Evolutionary conservation across 2,329 filamentous ascomycete species (phyloP).

Genomic region (Stemphylium beticola): DNA sequence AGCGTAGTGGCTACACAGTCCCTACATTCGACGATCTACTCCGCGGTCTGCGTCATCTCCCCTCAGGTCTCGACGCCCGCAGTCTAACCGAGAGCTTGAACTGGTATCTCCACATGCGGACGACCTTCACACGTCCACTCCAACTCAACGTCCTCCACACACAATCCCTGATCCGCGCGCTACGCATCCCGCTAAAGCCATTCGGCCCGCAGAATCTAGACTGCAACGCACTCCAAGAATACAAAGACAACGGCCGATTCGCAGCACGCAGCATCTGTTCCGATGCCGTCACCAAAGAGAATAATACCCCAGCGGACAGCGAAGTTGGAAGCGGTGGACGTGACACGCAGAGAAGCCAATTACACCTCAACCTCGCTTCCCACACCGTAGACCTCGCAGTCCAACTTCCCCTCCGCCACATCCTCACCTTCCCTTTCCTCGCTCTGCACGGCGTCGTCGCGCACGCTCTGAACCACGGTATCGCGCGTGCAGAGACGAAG

Average conservation of each 20-base stretch:
- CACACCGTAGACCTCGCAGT: constrained; percentile 13
- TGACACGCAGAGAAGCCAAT: neutral
- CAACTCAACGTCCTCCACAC: constrained; percentile 36
- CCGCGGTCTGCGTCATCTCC: constrained; percentile 23
- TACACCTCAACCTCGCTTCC: constrained; percentile 14
- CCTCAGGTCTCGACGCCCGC: constrained; percentile 28
- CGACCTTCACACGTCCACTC: constrained; percentile 28
- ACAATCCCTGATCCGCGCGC: constrained; percentile 28
- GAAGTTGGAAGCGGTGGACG: neutral
- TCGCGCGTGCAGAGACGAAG: constrained; percentile 21
- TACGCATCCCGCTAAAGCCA: constrained; percentile 18
- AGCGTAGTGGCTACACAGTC: constrained; percentile 6
- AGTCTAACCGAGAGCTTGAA: constrained; percentile 26
- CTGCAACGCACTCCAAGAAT: constrained; percentile 23
- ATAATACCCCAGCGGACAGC: fast-evolving
- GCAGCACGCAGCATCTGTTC: constrained; percentile 7
- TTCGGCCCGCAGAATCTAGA: constrained; percentile 30
- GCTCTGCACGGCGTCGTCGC: constrained; percentile 18
- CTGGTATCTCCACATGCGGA: constrained; percentile 26
- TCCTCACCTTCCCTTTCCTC: constrained; percentile 32
- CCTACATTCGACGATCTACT: constrained; percentile 34
- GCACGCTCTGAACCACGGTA: constrained; percentile 26
- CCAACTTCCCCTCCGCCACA: constrained; percentile 19
- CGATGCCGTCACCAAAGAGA: neutral
- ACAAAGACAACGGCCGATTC: constrained; percentile 22